Percentiles rank a stretch among this genome's conserved stretches.
These are phyloP conservation scores for Sinapis alba DNA, from an alignment of 441 rosid genomes.

Conservation along the genomic window DNA sequence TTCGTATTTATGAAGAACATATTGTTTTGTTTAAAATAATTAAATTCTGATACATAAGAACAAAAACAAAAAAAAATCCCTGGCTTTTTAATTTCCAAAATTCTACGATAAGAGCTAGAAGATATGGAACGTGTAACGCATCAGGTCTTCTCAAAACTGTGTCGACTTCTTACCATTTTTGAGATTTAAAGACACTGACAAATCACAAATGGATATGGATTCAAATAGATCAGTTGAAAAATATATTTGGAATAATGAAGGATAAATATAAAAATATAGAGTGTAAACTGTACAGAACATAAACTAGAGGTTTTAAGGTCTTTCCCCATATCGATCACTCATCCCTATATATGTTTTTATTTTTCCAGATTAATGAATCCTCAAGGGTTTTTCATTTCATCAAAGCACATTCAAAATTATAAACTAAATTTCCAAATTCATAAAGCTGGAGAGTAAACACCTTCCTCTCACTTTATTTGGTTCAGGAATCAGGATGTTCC, in stretches of 20 bases:
- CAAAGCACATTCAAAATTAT: background rate
- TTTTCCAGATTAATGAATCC: background rate
- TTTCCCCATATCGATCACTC: background rate
- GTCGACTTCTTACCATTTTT: constrained; percentile 1
- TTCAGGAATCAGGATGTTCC: background rate
- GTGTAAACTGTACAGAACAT: constrained; percentile 11
- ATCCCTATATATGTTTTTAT: background rate
- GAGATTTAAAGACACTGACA: background rate
- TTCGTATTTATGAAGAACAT: background rate
- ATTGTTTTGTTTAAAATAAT: background rate
- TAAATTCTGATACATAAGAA: background rate
- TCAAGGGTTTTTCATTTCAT: background rate
- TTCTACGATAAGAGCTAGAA: background rate
- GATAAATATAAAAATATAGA: background rate
- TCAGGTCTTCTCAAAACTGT: background rate
- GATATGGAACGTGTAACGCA: background rate
- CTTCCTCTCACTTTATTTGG: background rate
- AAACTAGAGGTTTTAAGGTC: constrained; percentile 5
- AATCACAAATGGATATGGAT: constrained; percentile 8
- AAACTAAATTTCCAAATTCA: background rate
- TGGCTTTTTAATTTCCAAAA: background rate
- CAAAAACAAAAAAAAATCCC: no score
- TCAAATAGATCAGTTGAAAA: background rate
- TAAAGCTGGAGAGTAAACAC: background rate
- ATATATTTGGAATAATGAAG: background rate